phyloP scores from a whole-genome alignment of 495 filamentous ascomycete genomes.

The Hypoxylon intermedium region DNA sequence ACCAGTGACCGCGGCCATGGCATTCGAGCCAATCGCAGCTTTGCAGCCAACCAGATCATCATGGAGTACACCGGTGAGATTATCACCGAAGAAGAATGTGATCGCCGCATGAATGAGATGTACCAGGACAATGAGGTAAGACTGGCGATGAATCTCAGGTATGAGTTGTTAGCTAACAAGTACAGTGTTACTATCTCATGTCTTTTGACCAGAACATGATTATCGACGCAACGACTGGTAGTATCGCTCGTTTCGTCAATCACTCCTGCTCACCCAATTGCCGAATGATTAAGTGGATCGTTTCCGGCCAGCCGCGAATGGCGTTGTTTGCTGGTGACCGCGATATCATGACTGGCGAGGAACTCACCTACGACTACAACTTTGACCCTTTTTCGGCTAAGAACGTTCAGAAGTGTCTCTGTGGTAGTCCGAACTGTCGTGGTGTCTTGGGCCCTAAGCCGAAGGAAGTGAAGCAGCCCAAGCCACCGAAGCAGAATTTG shows the following conservation, averaged over 20 bases:
- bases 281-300: slow-evolving; percentile 95
- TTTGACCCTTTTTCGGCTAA: slow-evolving; percentile 88
- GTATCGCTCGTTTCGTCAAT: slow-evolving; percentile 96
- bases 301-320: slow-evolving; percentile 94
- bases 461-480: slow-evolving; percentile 60
- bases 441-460: slow-evolving; percentile 79
- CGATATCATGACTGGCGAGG: slow-evolving; percentile 90
- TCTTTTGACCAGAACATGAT: slow-evolving; percentile 98
- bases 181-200: slow-evolving; percentile 95
- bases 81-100: slow-evolving; percentile 90
- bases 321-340: slow-evolving; percentile 91
- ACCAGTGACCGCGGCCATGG: slow-evolving; percentile 89
- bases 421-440: slow-evolving; percentile 76
- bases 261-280: slow-evolving; percentile 98
- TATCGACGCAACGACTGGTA: slow-evolving; percentile 94
- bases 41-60: slow-evolving; percentile 90
- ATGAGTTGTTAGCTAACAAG: slow-evolving; percentile 33
- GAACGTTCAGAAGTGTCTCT: slow-evolving; percentile 84
- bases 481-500: slow-evolving; percentile 40
- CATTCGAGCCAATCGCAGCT: slow-evolving; percentile 86
- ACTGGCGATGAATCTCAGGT: background rate
- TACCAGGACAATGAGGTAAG: slow-evolving; percentile 92
- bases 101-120: slow-evolving; percentile 86
- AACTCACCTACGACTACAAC: slow-evolving; percentile 99
- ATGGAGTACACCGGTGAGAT: slow-evolving; percentile 98